Evolutionary conservation across 352 stramenopile species (phyloP).

Genomic region (Phytophthora lateralis): DNA sequence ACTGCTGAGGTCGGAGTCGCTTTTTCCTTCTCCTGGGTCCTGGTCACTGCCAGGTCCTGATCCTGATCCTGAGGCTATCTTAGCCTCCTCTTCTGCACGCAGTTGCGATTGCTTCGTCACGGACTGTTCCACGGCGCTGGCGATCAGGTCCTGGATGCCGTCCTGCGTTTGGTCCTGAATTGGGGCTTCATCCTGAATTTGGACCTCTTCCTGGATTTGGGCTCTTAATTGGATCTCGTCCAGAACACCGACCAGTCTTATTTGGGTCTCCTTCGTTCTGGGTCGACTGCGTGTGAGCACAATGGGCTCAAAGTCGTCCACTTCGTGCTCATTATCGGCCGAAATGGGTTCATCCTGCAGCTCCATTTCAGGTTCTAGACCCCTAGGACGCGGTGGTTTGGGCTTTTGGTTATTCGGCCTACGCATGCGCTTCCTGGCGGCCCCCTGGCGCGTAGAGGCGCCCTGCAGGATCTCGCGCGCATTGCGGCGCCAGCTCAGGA

Average conservation of each 20-base stretch:
- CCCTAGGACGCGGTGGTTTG: conserved; percentile 11
- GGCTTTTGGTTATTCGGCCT: conserved; percentile 8
- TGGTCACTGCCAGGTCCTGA: neutral
- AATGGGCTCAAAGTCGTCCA: conserved; percentile 11
- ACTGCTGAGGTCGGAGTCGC: conserved; percentile 4
- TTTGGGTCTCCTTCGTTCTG: conserved; percentile 1
- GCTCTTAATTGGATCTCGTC: conserved; percentile 2
- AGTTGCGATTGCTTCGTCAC: neutral
- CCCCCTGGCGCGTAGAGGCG: conserved; percentile 21
- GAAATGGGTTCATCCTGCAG: conserved; percentile 7
- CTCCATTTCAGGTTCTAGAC: conserved; percentile 5
- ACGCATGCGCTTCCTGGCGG: conserved; percentile 12
- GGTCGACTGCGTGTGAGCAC: conserved; percentile 1
- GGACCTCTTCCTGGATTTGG: conserved; percentile 2
- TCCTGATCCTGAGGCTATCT: conserved; percentile 1
- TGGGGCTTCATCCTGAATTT: neutral
- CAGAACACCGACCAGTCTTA: neutral
- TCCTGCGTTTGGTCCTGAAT: neutral
- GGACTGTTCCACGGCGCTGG: conserved; percentile 18
- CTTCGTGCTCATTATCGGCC: conserved; percentile 5
- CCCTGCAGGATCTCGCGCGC: conserved; percentile 21
- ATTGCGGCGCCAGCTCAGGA: conserved; percentile 26
- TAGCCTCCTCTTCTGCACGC: conserved; percentile 4
- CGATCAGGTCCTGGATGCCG: conserved; percentile 18
- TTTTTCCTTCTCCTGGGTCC: neutral